Evolutionary conservation across 495 filamentous ascomycete species (phyloP).

Genomic region (Chaetomidium leptoderma): DNA sequence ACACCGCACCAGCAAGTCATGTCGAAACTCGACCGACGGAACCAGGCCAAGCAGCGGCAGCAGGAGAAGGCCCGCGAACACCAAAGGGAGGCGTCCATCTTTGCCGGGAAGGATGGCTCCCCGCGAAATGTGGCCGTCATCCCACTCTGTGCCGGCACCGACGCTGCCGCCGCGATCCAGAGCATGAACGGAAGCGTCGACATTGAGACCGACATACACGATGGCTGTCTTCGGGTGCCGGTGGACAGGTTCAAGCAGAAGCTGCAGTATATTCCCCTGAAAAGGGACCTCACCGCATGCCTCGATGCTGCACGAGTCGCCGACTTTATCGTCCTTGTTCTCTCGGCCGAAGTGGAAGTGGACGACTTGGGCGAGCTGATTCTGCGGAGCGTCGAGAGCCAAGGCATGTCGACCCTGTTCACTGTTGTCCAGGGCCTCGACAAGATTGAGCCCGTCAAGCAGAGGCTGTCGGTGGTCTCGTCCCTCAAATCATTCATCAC

Average conservation of each 20-base stretch:
- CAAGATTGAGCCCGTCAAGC: slow-evolving; percentile 71
- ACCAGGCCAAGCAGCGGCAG: slow-evolving; percentile 85
- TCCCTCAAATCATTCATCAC: slow-evolving; percentile 86
- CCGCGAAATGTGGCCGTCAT: slow-evolving; percentile 90
- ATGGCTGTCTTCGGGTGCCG: slow-evolving; percentile 55
- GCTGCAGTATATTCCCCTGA: slow-evolving; percentile 72
- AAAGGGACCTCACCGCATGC: slow-evolving; percentile 64
- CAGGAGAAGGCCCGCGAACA: slow-evolving; percentile 75
- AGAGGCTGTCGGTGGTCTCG: slow-evolving; percentile 63
- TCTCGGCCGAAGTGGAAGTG: slow-evolving; percentile 77
- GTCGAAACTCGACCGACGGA: slow-evolving; percentile 91
- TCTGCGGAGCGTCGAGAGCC: slow-evolving; percentile 79
- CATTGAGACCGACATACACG: slow-evolving; percentile 62
- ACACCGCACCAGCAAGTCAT: slow-evolving; percentile 93
- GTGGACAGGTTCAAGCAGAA: slow-evolving; percentile 92
- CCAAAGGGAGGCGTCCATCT: slow-evolving; percentile 68
- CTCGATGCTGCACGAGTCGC: slow-evolving; percentile 84
- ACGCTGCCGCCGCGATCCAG: slow-evolving; percentile 60
- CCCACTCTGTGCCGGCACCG: slow-evolving; percentile 68
- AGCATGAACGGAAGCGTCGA: slow-evolving; percentile 75
- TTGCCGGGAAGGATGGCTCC: slow-evolving; percentile 77
- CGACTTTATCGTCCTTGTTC: slow-evolving; percentile 80
- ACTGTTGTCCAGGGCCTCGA: slow-evolving; percentile 76
- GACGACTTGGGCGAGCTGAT: slow-evolving; percentile 77
- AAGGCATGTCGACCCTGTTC: slow-evolving; percentile 84